Evolutionary conservation across 352 stramenopile genomes (phyloP), one percentile per base, ranked within the genome.

Genomic region (Phytophthora sansomeana): DNA sequence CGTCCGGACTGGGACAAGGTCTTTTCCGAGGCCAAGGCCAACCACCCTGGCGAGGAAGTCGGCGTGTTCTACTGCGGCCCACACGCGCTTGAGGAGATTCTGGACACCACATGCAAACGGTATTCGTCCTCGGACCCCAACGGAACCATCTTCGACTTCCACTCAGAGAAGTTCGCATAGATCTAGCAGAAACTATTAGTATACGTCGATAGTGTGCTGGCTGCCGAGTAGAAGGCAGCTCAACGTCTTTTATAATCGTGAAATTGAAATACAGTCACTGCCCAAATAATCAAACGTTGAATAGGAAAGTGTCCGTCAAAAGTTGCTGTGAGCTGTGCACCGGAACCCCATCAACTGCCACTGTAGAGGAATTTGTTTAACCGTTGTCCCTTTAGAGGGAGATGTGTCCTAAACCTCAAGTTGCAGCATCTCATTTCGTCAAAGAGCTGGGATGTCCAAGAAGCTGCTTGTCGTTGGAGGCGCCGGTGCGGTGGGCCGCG

Each of bases 1-100:
- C 83, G 90, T 29, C 90, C 89, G n/a, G 82, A 96, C 59, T 97
- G 90, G 90, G 77, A 92, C 52, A 71, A 89, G 32, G 73, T 93
- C 17, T 92, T 95, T 65, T 69, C 77, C 28, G 74, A 87, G 26
- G 82, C 77, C 9, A 69, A 67, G 29, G 51, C 48, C 6, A 69
- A 74, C 38, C 82, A 94, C 57, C 78, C 72, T 17, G 71, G 80
- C 17, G 79, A 93, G 39, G 83, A 94, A 56, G 89, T 93, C 17
- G 88, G 88, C n/a, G 86, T 97, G 11, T 97, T 97, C 64, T 90
- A 94, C 67, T 96, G 89, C 42, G 89, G 89, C 4, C 86, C 88
- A 19, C 84, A 93, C 51, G 75, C 70, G 4, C 79, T 96, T n/a
- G 86, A 93, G 62, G 80, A 89, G 63, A 84, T 90, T 35, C 60